These are phyloP conservation scores for Entophlyctis luteolus DNA, from an alignment of 192 early-diverging fungal genomes.

Conservation along the genomic window DNA sequence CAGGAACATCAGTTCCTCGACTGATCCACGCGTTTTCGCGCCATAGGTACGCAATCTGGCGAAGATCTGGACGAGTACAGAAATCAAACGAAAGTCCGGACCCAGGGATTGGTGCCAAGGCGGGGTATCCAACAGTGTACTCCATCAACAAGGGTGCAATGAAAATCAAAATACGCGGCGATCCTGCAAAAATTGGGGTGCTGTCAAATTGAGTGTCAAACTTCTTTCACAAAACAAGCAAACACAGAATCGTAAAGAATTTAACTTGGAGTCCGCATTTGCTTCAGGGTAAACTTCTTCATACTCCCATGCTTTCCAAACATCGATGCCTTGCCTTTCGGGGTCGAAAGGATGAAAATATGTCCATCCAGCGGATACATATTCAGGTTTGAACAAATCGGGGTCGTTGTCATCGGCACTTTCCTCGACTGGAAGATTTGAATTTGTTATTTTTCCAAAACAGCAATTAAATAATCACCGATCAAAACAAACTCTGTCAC, in stretches of 20 bases:
- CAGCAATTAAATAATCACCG: slow-evolving; percentile 9
- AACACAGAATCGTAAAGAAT: not conserved
- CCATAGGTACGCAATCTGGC: slow-evolving; percentile 34
- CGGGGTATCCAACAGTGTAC: slow-evolving; percentile 7
- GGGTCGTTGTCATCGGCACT: not conserved
- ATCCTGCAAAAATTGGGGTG: slow-evolving; percentile 39
- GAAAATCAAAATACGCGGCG: slow-evolving; percentile 41
- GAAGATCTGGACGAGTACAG: slow-evolving; percentile 33
- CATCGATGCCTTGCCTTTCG: slow-evolving; percentile 28
- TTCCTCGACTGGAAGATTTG: not conserved
- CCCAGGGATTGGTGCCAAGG: slow-evolving; percentile 34
- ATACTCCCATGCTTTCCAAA: slow-evolving; percentile 13
- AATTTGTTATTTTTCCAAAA: not conserved
- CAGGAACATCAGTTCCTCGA: slow-evolving; percentile 34
- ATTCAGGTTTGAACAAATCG: slow-evolving; percentile 10
- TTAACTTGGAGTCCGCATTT: not conserved
- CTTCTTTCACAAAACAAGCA: not conserved
- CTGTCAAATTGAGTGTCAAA: not conserved
- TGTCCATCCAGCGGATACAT: slow-evolving; percentile 46
- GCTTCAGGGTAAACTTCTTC: slow-evolving; percentile 6
- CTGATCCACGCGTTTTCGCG: slow-evolving; percentile 41
- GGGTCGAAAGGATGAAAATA: slow-evolving; percentile 43
- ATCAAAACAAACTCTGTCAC: slow-evolving; percentile 36
- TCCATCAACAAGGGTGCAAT: slow-evolving; percentile 15
- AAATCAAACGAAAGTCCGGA: slow-evolving; percentile 38